phyloP scores from a whole-genome alignment of 176 grass and related monocot genomes.

The Oryza australiensis region DNA sequence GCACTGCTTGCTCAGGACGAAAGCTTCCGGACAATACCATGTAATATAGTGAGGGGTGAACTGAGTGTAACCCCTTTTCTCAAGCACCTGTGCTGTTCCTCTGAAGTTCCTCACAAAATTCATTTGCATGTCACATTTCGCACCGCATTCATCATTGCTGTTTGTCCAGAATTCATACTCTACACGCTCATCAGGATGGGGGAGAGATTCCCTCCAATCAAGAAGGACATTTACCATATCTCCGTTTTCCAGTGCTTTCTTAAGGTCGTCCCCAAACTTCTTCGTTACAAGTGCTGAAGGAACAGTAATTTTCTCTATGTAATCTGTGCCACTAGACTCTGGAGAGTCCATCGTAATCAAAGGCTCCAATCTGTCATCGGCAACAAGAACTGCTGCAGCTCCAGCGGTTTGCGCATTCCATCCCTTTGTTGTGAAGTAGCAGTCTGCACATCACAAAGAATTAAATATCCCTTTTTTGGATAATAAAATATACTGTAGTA shows the following conservation, averaged over 20 bases:
- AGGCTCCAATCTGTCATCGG: constrained; percentile 62
- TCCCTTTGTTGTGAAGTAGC: constrained; percentile 92
- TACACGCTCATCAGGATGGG: constrained; percentile 82
- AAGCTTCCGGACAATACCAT: constrained; percentile 86
- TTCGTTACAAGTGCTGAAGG: constrained; percentile 72
- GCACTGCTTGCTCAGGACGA: constrained; percentile 75
- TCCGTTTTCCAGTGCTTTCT: constrained; percentile 52
- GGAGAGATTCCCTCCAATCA: constrained; percentile 81
- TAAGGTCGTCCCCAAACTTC: constrained; percentile 71
- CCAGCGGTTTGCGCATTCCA: constrained; percentile 84
- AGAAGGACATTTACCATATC: constrained; percentile 81
- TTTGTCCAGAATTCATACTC: constrained; percentile 93
- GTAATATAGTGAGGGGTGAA: constrained; percentile 94
- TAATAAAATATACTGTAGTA: background rate
- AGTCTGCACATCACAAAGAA: constrained; percentile 50
- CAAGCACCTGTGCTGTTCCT: constrained; percentile 67
- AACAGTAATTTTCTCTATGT: constrained; percentile 71
- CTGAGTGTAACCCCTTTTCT: constrained; percentile 76
- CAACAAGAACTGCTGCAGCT: constrained; percentile 73
- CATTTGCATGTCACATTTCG: constrained; percentile 85
- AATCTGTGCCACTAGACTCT: constrained; percentile 52
- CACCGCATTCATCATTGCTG: constrained; percentile 81
- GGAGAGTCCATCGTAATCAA: constrained; percentile 91
- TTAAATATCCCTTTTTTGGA: background rate
- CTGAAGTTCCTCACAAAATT: constrained; percentile 70